Evolutionary conservation across 352 stramenopile genomes (phyloP).

Genomic region (Globisporangium takayamanum): DNA sequence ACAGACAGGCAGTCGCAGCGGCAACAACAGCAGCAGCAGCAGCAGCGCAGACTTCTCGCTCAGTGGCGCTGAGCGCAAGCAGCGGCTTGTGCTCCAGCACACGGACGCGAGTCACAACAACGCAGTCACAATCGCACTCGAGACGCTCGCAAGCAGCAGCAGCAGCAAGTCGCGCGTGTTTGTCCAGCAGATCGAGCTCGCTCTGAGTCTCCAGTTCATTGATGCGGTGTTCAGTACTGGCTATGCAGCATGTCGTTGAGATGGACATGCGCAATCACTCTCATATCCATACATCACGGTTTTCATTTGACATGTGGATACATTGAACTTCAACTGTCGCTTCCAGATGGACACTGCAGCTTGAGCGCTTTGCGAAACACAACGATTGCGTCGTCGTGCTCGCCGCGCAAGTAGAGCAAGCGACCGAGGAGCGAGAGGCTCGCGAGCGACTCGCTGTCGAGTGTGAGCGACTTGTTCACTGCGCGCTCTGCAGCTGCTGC

Average conservation of each 20-base stretch:
- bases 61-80: constrained; percentile 12
- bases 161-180: constrained; percentile 15
- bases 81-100: constrained; percentile 18
- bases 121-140: constrained; percentile 15
- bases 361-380: constrained; percentile 55
- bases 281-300: not conserved
- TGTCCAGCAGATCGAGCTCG: constrained; percentile 34
- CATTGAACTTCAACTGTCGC: not conserved
- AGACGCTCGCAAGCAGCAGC: constrained; percentile 6
- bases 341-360: constrained; percentile 33
- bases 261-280: not conserved
- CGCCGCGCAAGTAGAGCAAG: constrained; percentile 49
- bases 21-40: not conserved
- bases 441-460: constrained; percentile 41
- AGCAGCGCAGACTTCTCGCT: constrained; percentile 19
- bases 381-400: constrained; percentile 64
- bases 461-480: constrained; percentile 35
- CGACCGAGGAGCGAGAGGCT: constrained; percentile 56
- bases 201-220: constrained; percentile 38
- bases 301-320: not conserved
- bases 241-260: constrained; percentile 18
- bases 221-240: constrained; percentile 42
- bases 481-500: constrained; percentile 36
- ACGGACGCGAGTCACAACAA: constrained; percentile 27
- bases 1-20: not conserved